Base-by-base conservation (phyloP, 2,329 filamentous ascomycete genomes). In the Botryosphaeria agaves region DNA sequence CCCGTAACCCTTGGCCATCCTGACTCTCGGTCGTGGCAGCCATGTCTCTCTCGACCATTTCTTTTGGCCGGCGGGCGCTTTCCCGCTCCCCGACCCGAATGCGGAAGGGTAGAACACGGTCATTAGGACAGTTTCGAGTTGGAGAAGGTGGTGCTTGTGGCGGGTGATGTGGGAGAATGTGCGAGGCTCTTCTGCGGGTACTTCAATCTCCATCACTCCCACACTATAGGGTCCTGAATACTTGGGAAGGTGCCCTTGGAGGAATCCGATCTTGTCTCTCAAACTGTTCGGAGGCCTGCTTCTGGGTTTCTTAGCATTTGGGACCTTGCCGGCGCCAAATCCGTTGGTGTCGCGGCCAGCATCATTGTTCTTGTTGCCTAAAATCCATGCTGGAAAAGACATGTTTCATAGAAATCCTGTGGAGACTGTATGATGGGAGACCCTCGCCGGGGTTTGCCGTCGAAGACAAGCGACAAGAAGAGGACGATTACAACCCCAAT, bases 51-150 rank as follows among this genome's bases (percentile, higher is more conserved):
- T 59, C 12, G 59, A 64, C 39, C 61, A 62, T 23, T 56, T 53
- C 25, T 53, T 55, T 18, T 48, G 42, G 2, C 59, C 53, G 15
- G 52, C 52, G 7, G 55, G 52, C 9, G 51, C 47, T 14, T 49
- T 42, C 1, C 57, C 52, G 12, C 45, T 39, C 5, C 53, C 50
- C 11, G 46, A 49, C 5, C 54, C 57, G 32, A 64, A 42, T 12
- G 63, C 60, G 26, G 66, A 62, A 2, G 72, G 73, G 44, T 78
- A 78, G 47, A 71, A 78, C n/a, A 77, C 48, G 0, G 66, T 66
- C 49, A 77, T 66, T 4, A 77, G 56, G 6, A 76, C 67, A 0
- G 72, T 76, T 35, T 71, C 59, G 9, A 69, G 48, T 31, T 66
- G 53, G 9, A 72, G 46, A 5, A 67, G 36, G 36, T 63, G 57